Base-by-base conservation (phyloP, 768 basidiomycete species). In the Lactarius akahatsu region DNA sequence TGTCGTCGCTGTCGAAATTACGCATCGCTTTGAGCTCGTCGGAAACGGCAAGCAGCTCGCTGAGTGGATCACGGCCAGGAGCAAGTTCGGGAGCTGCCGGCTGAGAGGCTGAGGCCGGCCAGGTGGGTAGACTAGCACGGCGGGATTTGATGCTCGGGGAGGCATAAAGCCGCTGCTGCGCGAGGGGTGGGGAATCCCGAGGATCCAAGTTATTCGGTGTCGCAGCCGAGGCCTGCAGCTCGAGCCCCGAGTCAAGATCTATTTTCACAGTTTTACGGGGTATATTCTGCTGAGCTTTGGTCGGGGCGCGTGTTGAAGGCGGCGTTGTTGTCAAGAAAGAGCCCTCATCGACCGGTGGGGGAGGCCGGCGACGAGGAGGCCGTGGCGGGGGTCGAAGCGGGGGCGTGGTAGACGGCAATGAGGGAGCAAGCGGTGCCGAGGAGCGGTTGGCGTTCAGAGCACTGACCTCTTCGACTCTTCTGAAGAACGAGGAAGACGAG, bases 21-120 rank as follows among this genome's bases (percentile, higher is more conserved):
- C 62, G 54, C 62, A 67, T 63, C 43, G 62, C 59, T 62, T 63
- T 67, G 43, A 67, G 62, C 52, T 67, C 66, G 20, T 67, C 66
- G 4, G 66, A 57, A 38, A 67, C 66, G 9, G 66, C 66, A 26
- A 67, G 62, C 28, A 67, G 62, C n/a, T 67, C 66, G 3, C 57
- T 43, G 15, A 67, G 66, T 10, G 66, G 66, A 43, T 63, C 66
- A 15, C 54, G 2, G 10, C 30, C 47, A 16, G 28, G n/a, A 54
- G 9, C 40, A 0, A 34, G 57, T 7, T 16, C 32, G 2, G 41
- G 61, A 11, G 57, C 18, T 3, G 45, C 28, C 15, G 34, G 8
- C 15, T 55, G 45, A 50, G 57, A 63, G 40, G 50, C 26, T 45
- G 66, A 45, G 32, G 50, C 32, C 54, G 66, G 38, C 57, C 57